Conservation (phyloP, 2,329 filamentous ascomycete genomes). For the Aspergillus aculeatus region DNA sequence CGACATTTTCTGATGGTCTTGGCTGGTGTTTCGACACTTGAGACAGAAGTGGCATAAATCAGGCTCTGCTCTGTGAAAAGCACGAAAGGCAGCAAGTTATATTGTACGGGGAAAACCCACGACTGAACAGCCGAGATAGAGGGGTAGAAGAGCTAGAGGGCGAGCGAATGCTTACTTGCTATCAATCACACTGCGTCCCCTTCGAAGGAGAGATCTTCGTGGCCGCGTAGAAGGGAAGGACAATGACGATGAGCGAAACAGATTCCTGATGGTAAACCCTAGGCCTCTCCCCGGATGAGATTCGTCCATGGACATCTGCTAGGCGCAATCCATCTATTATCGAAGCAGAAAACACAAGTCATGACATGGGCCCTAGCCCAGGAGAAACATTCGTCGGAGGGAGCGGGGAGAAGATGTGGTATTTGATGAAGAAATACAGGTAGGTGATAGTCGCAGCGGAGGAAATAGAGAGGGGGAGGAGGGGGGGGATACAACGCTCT, state of each 20-base stretch:
- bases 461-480: conserved; percentile 1
- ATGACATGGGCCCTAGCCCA: conserved; percentile 20
- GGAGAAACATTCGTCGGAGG: conserved; percentile 1
- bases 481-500: conserved; percentile 7
- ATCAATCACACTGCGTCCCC: conserved; percentile 35
- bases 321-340: conserved; percentile 30
- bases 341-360: conserved; percentile 19
- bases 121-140: background rate
- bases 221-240: conserved; percentile 29
- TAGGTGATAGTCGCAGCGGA: conserved; percentile 3
- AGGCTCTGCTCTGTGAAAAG: background rate
- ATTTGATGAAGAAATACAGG: background rate
- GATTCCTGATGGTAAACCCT: conserved; percentile 31
- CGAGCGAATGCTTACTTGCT: conserved; percentile 30
- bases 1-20: background rate
- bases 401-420: conserved; percentile 2
- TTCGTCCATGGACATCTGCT: conserved; percentile 39
- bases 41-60: background rate
- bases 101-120: background rate
- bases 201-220: conserved; percentile 35
- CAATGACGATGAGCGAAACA: conserved; percentile 33
- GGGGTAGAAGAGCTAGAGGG: background rate
- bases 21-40: background rate
- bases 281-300: conserved; percentile 32
- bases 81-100: background rate